These are phyloP conservation scores for Collybiopsis confluens DNA, from an alignment of 768 basidiomycete genomes.

Conservation along the genomic window DNA sequence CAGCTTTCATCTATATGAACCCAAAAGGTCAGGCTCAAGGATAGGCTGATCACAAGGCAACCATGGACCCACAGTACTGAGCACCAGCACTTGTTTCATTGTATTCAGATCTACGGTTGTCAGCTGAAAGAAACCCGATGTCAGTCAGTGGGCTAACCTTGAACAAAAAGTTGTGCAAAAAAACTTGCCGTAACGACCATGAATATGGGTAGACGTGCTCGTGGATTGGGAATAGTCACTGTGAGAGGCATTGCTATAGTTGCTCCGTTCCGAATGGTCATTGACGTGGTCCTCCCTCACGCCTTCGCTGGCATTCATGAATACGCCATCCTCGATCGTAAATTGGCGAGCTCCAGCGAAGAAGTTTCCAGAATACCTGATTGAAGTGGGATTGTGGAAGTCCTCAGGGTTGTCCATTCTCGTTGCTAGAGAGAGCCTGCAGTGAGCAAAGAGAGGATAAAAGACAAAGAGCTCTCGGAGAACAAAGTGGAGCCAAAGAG, in stretches of 20 bases:
- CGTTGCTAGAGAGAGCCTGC: too few species aligned
- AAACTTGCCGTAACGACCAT: background rate
- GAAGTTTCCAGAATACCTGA: background rate
- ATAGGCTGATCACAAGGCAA: too few species aligned
- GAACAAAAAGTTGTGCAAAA: background rate
- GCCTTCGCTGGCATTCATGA: background rate
- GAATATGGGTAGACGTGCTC: background rate
- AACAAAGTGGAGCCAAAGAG: too few species aligned
- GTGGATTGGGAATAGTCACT: background rate
- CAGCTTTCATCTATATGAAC: too few species aligned
- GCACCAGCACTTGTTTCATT: too few species aligned
- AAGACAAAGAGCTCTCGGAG: too few species aligned
- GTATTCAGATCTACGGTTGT: too few species aligned
- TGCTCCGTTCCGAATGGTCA: background rate
- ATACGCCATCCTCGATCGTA: background rate
- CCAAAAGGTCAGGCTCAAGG: too few species aligned
- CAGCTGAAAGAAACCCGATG: too few species aligned
- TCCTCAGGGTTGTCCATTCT: background rate
- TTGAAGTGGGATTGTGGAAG: background rate
- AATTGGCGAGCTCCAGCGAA: background rate
- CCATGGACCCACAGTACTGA: too few species aligned
- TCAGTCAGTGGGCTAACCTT: too few species aligned
- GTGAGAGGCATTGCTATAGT: background rate
- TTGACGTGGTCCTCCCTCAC: background rate
- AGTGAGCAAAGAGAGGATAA: too few species aligned